Evolutionary conservation across 306 rosid species (phyloP).

Genomic region (Alnus rubra): DNA sequence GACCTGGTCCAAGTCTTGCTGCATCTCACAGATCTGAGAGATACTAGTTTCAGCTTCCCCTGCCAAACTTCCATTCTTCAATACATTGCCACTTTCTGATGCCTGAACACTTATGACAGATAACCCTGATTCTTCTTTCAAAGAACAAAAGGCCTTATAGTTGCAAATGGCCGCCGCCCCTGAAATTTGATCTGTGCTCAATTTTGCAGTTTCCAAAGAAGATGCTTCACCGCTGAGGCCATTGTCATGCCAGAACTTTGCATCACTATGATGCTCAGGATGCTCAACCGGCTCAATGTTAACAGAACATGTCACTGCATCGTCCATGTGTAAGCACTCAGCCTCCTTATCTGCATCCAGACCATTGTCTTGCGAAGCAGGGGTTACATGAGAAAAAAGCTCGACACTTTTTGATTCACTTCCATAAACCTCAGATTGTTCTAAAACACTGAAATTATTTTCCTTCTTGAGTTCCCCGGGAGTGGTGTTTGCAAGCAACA

Average conservation of each 20-base stretch:
- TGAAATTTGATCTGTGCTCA: conserved; percentile 26
- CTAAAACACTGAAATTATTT: conserved; percentile 26
- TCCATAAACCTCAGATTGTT: conserved; percentile 20
- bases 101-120: conserved; percentile 28
- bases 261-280: conserved; percentile 21
- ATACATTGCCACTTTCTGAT: conserved; percentile 19
- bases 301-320: conserved; percentile 23
- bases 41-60: conserved; percentile 38
- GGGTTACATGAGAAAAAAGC: conserved; percentile 26
- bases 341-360: conserved; percentile 32
- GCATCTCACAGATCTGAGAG: conserved; percentile 28
- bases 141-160: conserved; percentile 31
- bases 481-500: conserved; percentile 29
- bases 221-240: conserved; percentile 17
- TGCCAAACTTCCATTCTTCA: conserved; percentile 23
- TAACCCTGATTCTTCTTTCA: conserved; percentile 28
- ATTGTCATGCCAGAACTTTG: conserved; percentile 12
- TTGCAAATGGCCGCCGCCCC: conserved; percentile 23
- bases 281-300: conserved; percentile 35
- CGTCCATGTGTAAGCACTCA: conserved; percentile 26
- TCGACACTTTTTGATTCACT: conserved; percentile 25
- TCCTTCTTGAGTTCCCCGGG: conserved; percentile 34
- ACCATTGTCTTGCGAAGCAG: conserved; percentile 27
- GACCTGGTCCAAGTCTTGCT: conserved; percentile 17
- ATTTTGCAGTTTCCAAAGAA: conserved; percentile 22